Percentiles rank a stretch among this genome's conserved stretches.
Evolutionary conservation across 1,284 basidiomycete genomes (phyloP).

Genomic region (Grifola frondosa): DNA sequence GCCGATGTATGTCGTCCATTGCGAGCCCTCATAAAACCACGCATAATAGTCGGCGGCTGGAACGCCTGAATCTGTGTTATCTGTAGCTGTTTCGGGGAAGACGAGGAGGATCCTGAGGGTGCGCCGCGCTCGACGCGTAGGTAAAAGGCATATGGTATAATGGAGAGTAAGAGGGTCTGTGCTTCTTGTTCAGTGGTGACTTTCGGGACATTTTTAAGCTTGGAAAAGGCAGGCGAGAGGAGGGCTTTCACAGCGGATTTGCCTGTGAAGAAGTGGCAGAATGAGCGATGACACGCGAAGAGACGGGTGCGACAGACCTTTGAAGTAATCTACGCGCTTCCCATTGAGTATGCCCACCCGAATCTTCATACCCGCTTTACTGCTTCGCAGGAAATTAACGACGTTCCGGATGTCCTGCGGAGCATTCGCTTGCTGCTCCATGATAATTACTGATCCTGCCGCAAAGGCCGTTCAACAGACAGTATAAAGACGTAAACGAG

Average conservation of each 20-base stretch:
- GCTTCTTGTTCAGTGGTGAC: constrained; percentile 82
- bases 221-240: constrained; percentile 87
- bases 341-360: constrained; percentile 90
- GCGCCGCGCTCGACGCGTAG: constrained; percentile 82
- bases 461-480: too few relatives aligned
- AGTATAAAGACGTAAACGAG: too few relatives aligned
- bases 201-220: constrained; percentile 82
- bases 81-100: constrained; percentile 78
- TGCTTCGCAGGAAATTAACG: constrained; percentile 82
- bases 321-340: constrained; percentile 97
- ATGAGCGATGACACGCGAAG: constrained; percentile 9
- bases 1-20: constrained; percentile 92
- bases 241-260: constrained; percentile 92
- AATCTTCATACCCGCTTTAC: constrained; percentile 86
- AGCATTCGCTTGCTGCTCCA: constrained; percentile 76
- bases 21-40: constrained; percentile 96
- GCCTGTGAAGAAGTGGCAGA: constrained; percentile 47
- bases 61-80: constrained; percentile 86
- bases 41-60: constrained; percentile 82
- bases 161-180: constrained; percentile 60
- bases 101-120: constrained; percentile 63
- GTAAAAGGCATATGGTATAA: constrained; percentile 88
- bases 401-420: constrained; percentile 77
- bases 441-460: too few relatives aligned
- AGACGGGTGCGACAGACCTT: constrained; percentile 57